A percentile compares a stretch with the other conserved stretches of the same genome.
Conservation (phyloP, 2,329 filamentous ascomycete genomes). For the Aureobasidium sp. region DNA sequence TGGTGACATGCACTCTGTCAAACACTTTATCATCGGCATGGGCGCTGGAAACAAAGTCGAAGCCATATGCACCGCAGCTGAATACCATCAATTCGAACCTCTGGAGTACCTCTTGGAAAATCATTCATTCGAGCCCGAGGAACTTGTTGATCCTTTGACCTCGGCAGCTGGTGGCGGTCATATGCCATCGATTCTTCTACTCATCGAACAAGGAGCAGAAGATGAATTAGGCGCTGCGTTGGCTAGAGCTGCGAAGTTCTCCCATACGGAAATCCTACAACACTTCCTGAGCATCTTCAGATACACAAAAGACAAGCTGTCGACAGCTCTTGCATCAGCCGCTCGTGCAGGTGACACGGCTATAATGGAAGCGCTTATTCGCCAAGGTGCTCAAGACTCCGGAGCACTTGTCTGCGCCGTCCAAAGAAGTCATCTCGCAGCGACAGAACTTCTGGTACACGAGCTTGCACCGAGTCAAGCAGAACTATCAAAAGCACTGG, state of each 20-base stretch:
- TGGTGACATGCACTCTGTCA: slow-evolving; percentile 2
- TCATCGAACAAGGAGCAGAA: slow-evolving; percentile 1
- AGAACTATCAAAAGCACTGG: background rate
- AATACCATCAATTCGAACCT: slow-evolving; percentile 6
- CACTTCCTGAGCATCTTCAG: background rate
- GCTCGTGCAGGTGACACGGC: background rate
- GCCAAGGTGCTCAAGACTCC: background rate
- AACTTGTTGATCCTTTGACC: background rate
- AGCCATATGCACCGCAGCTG: slow-evolving; percentile 1
- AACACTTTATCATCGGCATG: background rate
- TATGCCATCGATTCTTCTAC: background rate
- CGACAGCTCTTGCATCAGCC: background rate
- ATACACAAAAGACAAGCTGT: background rate
- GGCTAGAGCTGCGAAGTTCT: slow-evolving; percentile 6
- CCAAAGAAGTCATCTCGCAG: background rate
- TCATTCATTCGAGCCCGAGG: background rate
- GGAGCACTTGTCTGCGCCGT: background rate
- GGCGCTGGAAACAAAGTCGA: slow-evolving; percentile 1
- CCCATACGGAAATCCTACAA: background rate
- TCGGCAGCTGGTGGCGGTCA: background rate
- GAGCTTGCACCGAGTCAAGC: background rate
- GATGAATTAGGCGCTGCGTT: slow-evolving; percentile 2
- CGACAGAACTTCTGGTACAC: background rate
- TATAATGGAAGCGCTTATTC: background rate
- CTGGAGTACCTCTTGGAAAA: background rate